Conservation (phyloP, 2,329 filamentous ascomycete genomes). For the Colletotrichum tofieldiae region DNA sequence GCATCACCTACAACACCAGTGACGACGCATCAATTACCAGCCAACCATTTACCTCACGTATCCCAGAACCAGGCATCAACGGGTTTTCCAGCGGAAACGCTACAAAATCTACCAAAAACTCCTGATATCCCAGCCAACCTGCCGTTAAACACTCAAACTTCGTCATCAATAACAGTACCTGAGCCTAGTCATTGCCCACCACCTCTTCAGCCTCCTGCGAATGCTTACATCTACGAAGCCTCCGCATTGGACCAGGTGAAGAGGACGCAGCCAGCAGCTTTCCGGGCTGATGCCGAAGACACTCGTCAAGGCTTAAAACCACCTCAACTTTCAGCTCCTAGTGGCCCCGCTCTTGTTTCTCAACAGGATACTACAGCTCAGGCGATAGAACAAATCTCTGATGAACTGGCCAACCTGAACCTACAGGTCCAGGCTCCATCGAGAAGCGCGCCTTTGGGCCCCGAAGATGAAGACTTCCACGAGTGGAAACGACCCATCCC, state of each 20-base stretch:
- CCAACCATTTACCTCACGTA: background rate
- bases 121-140: background rate
- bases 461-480: conserved; percentile 15
- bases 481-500: conserved; percentile 27
- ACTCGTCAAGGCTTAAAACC: background rate
- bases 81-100: background rate
- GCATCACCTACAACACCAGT: background rate
- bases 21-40: background rate
- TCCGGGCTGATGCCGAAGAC: background rate
- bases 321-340: background rate
- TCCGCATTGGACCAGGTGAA: too few relatives aligned
- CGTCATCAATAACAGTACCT: background rate
- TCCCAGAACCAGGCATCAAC: background rate
- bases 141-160: too few relatives aligned
- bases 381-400: background rate
- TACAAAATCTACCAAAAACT: background rate
- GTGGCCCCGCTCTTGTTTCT: background rate
- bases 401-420: background rate
- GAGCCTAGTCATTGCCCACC: background rate
- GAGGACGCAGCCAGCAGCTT: background rate
- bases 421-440: background rate
- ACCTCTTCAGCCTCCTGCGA: background rate
- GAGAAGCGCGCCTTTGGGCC: background rate
- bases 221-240: background rate
- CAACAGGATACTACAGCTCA: background rate